A percentile compares a stretch with the other conserved stretches of the same genome.
These are phyloP conservation scores for Spencermartinsiella europaea DNA, from an alignment of 805 yeast genomes.

Conservation along the genomic window DNA sequence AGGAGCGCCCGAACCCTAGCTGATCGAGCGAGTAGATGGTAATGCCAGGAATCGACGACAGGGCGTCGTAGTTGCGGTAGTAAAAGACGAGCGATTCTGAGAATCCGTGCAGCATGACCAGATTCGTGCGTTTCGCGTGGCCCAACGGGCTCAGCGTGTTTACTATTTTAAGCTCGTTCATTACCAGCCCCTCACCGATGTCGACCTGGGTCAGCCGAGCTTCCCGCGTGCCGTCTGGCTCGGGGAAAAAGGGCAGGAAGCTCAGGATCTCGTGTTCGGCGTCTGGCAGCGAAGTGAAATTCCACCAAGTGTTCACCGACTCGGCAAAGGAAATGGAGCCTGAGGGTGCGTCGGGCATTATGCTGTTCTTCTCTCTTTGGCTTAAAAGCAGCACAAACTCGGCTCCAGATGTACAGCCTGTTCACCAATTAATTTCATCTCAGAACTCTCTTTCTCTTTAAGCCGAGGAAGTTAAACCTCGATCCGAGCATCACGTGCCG, in stretches of 20 bases:
- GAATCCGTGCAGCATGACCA: constrained; percentile 85
- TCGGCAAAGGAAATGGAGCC: neutral
- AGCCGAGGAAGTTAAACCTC: too few species aligned
- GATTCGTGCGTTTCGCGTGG: constrained; percentile 36
- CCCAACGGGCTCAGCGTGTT: constrained; percentile 16
- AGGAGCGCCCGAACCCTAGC: constrained; percentile 85
- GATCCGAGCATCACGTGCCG: too few species aligned
- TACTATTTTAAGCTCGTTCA: constrained; percentile 69
- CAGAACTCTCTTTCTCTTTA: too few species aligned
- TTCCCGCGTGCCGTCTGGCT: constrained; percentile 25
- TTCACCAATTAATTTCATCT: too few species aligned
- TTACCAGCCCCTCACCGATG: constrained; percentile 45
- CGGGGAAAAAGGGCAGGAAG: constrained; percentile 46
- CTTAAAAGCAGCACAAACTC: too few species aligned
- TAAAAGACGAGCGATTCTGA: constrained; percentile 88
- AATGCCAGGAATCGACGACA: constrained; percentile 45
- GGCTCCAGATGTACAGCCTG: too few species aligned
- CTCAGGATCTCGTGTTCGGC: constrained; percentile 50
- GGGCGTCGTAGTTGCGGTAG: constrained; percentile 57
- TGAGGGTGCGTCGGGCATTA: neutral
- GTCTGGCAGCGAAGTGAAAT: constrained; percentile 13
- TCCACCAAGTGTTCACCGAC: neutral
- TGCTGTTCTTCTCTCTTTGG: neutral
- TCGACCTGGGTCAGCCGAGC: constrained; percentile 41
- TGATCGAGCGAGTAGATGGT: constrained; percentile 81